Evolutionary conservation across 345 rosid genomes (phyloP).

Genomic region (Geranium rotundifolium): DNA sequence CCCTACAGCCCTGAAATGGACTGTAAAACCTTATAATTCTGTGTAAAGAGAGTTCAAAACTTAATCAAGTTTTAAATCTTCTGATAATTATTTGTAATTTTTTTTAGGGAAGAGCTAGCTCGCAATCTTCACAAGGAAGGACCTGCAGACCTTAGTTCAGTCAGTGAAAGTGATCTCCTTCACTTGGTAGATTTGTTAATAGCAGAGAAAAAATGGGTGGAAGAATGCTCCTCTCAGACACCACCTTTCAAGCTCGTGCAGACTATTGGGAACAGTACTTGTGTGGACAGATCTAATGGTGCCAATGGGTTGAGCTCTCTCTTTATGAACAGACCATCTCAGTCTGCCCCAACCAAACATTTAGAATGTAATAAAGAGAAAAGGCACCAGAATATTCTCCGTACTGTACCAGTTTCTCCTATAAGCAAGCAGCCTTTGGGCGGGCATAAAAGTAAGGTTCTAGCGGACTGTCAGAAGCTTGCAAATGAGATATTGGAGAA

Average conservation of each 20-base stretch:
- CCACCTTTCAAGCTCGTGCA: not conserved
- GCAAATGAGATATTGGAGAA: not conserved
- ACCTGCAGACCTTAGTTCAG: not conserved
- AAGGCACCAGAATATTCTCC: too few relatives aligned
- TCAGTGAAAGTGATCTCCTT: not conserved
- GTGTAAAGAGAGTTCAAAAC: too few relatives aligned
- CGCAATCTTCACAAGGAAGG: conserved; percentile 1
- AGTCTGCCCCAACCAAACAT: too few relatives aligned
- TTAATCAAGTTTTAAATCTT: not conserved
- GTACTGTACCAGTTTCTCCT: not conserved
- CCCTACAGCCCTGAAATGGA: too few relatives aligned
- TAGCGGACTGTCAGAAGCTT: not conserved
- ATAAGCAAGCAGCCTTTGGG: not conserved
- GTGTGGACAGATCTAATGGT: not conserved
- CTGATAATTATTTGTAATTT: conserved; percentile 1
- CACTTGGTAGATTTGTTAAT: not conserved
- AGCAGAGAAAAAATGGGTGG: conserved; percentile 1
- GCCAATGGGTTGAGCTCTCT: not conserved
- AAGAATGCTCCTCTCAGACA: conserved; percentile 1
- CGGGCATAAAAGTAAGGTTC: not conserved
- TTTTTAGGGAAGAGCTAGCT: not conserved
- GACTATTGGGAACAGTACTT: not conserved
- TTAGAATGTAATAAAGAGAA: too few relatives aligned
- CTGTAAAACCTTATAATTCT: too few relatives aligned
- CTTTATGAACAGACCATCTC: not conserved